These are phyloP conservation scores for Vitis hybrid DNA, from an alignment of 177 flowering plant genomes.

Conservation along the genomic window DNA sequence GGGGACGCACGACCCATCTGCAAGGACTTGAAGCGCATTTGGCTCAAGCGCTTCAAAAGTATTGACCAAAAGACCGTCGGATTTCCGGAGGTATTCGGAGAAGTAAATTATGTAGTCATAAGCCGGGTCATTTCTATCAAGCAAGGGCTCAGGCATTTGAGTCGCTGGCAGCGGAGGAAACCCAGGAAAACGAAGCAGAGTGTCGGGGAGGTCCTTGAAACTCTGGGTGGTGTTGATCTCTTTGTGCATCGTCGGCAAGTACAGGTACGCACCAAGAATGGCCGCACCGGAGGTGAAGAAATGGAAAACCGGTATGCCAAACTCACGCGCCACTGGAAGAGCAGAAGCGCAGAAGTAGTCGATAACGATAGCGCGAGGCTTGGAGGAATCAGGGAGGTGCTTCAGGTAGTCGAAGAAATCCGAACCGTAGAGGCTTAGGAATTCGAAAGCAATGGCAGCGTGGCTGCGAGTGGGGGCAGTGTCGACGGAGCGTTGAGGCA, in stretches of 20 bases:
- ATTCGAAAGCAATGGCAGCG: too few species aligned
- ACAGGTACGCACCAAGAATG: background rate
- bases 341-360: constrained; percentile 5
- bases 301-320: constrained; percentile 8
- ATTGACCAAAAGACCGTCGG: constrained; percentile 10
- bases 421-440: too few species aligned
- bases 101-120: background rate
- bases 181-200: constrained; percentile 8
- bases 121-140: constrained; percentile 5
- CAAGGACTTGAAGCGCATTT: background rate
- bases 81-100: background rate
- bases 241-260: background rate
- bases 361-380: too few species aligned
- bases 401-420: too few species aligned
- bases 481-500: too few species aligned
- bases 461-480: too few species aligned
- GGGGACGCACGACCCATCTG: background rate
- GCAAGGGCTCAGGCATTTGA: constrained; percentile 5
- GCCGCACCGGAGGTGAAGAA: constrained; percentile 22
- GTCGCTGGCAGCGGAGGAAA: background rate
- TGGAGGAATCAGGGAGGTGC: too few species aligned
- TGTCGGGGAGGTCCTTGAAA: constrained; percentile 7
- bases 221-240: background rate
- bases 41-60: constrained; percentile 9
- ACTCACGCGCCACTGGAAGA: background rate